Evolutionary conservation across 441 rosid species (phyloP), one percentile per base, ranked within the genome.

Genomic region (Populus trichocarpa): DNA sequence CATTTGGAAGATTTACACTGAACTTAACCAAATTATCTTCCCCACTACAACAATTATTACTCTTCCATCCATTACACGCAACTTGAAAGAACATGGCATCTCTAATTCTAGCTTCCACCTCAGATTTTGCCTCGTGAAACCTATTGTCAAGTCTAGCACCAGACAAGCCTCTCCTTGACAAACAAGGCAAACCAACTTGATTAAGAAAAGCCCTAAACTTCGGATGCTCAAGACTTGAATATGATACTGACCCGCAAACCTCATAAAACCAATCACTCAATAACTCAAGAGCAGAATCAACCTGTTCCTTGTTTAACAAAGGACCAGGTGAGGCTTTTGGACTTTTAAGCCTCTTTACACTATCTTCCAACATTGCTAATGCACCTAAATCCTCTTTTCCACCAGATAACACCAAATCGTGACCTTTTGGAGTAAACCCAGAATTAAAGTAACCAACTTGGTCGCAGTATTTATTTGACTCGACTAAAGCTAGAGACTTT

Each of bases 51-150:
- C 84, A 82, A 75, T 75, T 82, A 74, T 80, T 87, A 7, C 75
- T 79, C 78, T 86, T 91, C 98, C 97, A 93, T 14, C 98, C 99
- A 83, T 92, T 91, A 7, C 92, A 87, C 1, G 94, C 89, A 72
- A 96, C 77, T 81, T 96, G 99, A 72, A 93, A 86, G 88, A 96
- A 96, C 95, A 89, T 83, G 0, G 98, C 98, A 77, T 96, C 99
- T 79, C 90, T 76, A 77, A 94, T 92, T 82, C 94, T 83, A 6
- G 89, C 88, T 71, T 96, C 98, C 5, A 92, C 83, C 82, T 89
- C 97, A 26, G 83, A 81, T 81, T 84, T 91, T 2, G 90, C 91
- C 65, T 89, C 95, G 36, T 92, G 93, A 74, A 87, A 93, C 89
- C 88, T 93, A 2, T 78, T 61, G 75, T 96, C 97, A 71, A 96